Base-by-base conservation (phyloP, 176 grass and related monocot genomes). In the Metroxylon sagu region DNA sequence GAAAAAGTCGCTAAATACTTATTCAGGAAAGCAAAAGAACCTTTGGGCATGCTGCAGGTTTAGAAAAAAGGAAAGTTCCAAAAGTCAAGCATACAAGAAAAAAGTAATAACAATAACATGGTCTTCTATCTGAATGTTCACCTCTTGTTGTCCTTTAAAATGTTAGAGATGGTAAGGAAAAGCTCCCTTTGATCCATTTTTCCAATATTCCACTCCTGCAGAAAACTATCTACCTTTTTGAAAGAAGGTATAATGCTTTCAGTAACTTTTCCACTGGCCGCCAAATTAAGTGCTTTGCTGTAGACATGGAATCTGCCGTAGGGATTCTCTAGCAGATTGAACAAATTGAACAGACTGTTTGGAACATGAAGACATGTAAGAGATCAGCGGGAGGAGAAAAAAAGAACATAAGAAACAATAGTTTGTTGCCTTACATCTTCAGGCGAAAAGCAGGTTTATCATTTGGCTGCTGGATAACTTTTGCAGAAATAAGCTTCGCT, bases 71-170 rank as follows among this genome's bases (percentile, higher is more conserved):
- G 16, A 61, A 31, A 39, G 21, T 43, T 52, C 6, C 12, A 26
- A 14, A 43, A 43, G 8, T 10, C 49, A 49, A 3, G 12, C 21
- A 64, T 73, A 53, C 29, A 69, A 48, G 29, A 56, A 61, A 61
- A 52, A 19, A 53, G 3, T n/a, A 2, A 10, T 30, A 48, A 48
- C 49, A 66, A 70, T 15, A 29, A 59, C 26, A 19, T 27, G 16
- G 53, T 4, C 1, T 14, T 15, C 18, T 5, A 25, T 43, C 0
- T 19, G 10, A 19, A 19, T 70, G 0, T 18, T 2, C 6, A 98
- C 93, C 84, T 86, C 53, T 83, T 98, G 0, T 83, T 89, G 76
- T 92, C 87, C 52, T 92, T 98, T 25, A 98, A 70, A 25, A 92
- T 83, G 57, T 70, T 85, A 60, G 87, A n/a, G 12, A 80, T 57